phyloP scores from a whole-genome alignment of 2,329 filamentous ascomycete genomes.

The Colletotrichum brevisporum region DNA sequence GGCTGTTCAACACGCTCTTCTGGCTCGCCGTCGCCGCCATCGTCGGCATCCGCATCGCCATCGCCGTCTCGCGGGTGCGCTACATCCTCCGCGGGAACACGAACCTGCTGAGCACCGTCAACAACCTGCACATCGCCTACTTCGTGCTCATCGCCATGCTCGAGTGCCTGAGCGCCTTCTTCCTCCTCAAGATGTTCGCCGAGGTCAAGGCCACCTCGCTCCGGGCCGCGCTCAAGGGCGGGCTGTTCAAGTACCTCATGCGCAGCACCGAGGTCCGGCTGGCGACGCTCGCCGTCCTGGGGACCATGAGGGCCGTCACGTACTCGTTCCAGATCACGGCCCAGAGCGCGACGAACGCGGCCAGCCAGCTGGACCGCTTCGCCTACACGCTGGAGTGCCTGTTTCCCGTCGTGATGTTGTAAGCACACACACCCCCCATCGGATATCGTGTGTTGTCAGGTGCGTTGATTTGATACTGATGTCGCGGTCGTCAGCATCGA shows the following conservation, averaged over 20 bases:
- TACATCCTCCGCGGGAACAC: conserved; percentile 47
- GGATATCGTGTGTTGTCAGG: too few species aligned
- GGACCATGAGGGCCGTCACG: conserved; percentile 56
- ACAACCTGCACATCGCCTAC: conserved; percentile 57
- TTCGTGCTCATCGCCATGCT: conserved; percentile 57
- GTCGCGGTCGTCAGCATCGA: conserved; percentile 46
- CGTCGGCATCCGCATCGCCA: conserved; percentile 60
- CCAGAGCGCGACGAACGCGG: conserved; percentile 53
- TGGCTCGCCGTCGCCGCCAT: conserved; percentile 70
- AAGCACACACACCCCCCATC: conserved; percentile 32
- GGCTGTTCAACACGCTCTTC: conserved; percentile 66
- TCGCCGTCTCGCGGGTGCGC: conserved; percentile 49
- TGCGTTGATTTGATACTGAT: too few species aligned
- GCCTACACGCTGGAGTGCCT: conserved; percentile 58
- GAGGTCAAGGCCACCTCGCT: conserved; percentile 49
- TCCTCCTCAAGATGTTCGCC: conserved; percentile 55
- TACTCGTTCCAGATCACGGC: conserved; percentile 56
- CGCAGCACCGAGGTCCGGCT: conserved; percentile 57
- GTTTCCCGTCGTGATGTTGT: conserved; percentile 59
- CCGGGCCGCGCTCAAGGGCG: conserved; percentile 47
- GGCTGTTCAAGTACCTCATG: conserved; percentile 57
- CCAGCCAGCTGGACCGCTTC: conserved; percentile 57
- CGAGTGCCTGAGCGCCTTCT: conserved; percentile 56
- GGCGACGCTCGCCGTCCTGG: conserved; percentile 54
- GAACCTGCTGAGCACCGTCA: conserved; percentile 49